Percentiles rank a stretch among this genome's conserved stretches.
These are phyloP conservation scores for Barbatosphaeria neglecta DNA, from an alignment of 495 filamentous ascomycete species.

Conservation along the genomic window DNA sequence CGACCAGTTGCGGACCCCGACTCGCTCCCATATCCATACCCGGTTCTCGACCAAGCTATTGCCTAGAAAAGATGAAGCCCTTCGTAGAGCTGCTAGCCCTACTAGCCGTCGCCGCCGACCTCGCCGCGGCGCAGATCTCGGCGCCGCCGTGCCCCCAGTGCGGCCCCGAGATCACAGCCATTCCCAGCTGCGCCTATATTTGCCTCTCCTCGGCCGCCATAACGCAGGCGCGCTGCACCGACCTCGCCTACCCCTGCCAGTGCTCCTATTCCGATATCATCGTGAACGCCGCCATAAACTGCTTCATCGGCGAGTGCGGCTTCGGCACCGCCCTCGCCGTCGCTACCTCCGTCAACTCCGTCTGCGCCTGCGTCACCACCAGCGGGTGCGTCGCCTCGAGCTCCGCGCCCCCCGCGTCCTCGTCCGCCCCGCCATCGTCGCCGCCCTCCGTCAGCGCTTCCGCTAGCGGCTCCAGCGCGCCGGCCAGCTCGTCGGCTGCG, in stretches of 20 bases:
- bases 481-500: not conserved
- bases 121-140: not conserved
- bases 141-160: not conserved
- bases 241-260: conserved; percentile 1
- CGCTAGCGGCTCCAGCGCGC: not conserved
- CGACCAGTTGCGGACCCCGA: too few relatives aligned
- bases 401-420: not conserved
- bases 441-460: not conserved
- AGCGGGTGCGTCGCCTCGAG: not conserved
- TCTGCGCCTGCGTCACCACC: conserved; percentile 1
- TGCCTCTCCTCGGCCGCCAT: conserved; percentile 2
- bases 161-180: not conserved
- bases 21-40: not conserved
- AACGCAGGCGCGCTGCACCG: not conserved
- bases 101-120: not conserved
- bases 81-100: not conserved
- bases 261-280: not conserved
- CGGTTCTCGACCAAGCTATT: not conserved
- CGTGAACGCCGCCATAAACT: not conserved
- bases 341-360: not conserved
- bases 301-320: conserved; percentile 1
- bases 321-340: not conserved
- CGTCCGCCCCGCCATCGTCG: not conserved
- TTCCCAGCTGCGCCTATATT: not conserved
- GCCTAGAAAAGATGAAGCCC: not conserved